These are phyloP conservation scores for Cryptococcus sp. DNA, from an alignment of 1,284 basidiomycete species.

Conservation along the genomic window DNA sequence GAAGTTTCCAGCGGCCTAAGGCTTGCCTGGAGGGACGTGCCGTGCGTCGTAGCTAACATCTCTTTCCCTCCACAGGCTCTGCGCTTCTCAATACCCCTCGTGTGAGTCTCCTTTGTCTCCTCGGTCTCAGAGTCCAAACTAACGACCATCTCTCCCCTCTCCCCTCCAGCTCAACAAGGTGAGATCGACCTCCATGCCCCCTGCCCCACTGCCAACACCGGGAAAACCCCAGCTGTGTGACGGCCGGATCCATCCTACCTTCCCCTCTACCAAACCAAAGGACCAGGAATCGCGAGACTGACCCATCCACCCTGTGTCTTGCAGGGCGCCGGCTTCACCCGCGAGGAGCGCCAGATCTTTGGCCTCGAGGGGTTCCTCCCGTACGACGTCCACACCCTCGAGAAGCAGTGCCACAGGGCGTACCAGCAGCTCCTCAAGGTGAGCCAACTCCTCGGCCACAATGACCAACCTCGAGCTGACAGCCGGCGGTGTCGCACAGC, in stretches of 20 bases:
- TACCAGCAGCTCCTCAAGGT: constrained; percentile 59
- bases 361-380: constrained; percentile 75
- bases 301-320: not conserved
- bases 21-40: not conserved
- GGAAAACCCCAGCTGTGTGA: not conserved
- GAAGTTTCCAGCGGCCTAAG: no score
- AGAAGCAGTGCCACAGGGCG: constrained; percentile 66
- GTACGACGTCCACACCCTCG: constrained; percentile 66
- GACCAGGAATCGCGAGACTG: not conserved
- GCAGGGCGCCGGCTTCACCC: constrained; percentile 66
- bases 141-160: not conserved
- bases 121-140: not conserved
- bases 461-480: no score
- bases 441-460: constrained; percentile 12
- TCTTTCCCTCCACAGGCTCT: constrained; percentile 18
- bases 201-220: not conserved
- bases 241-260: not conserved
- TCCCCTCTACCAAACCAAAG: not conserved
- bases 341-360: constrained; percentile 64
- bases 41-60: not conserved
- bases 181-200: not conserved
- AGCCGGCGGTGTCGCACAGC: constrained; percentile 12
- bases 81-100: constrained; percentile 43
- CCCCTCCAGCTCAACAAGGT: constrained; percentile 41
- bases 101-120: constrained; percentile 22